Base-by-base conservation (phyloP, 2,329 filamentous ascomycete species). In the Colletotrichum cuscutae region DNA sequence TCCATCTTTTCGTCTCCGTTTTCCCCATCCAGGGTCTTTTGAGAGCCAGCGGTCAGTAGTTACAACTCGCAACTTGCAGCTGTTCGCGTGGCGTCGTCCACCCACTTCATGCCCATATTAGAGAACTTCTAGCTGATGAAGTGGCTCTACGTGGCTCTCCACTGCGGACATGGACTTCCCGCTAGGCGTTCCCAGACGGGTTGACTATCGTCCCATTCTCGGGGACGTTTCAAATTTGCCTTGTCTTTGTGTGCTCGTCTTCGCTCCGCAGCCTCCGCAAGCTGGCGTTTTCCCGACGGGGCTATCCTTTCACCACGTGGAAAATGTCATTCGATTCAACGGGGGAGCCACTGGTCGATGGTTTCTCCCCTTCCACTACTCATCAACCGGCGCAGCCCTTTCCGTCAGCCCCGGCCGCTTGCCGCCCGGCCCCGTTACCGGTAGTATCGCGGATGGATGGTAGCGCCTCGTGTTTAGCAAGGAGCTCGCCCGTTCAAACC, bases 391-490 rank as follows among this genome's bases (percentile, higher is more conserved):
- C 9, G 2, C 57, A 46, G 26, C 59, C 37, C 54, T 57, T 64
- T 58, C 46, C 46, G 32, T 72, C 54, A 59, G 65, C 59, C 52
- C 65, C 58, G 53, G 54, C 32, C 22, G 35, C 54, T n/a, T 70
- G 66, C 70, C 66, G 54, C 46, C 66, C 70, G 70, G 70, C 69
- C 70, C 70, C 70, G 66, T 72, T 19, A 60, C 42, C 22, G 62
- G 59, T 64, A 56, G 65, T 54, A 32, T 60, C 32, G 59, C 60
- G 35, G 60, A 60, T 49, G 59, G 26, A n/a, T 49, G 42, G 28
- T 60, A 30, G 59, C 52, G n/a, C 58, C 54, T 57, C 66, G 59
- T 65, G 59, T 37, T 22, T 46, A 26, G 32, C 70, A 65, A 49
- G 54, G 65, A 52, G 54, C 19, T 24, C 12, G 65, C 52, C 42